Conservation (phyloP, 2,329 filamentous ascomycete species). For the Verruconis gallopava region DNA sequence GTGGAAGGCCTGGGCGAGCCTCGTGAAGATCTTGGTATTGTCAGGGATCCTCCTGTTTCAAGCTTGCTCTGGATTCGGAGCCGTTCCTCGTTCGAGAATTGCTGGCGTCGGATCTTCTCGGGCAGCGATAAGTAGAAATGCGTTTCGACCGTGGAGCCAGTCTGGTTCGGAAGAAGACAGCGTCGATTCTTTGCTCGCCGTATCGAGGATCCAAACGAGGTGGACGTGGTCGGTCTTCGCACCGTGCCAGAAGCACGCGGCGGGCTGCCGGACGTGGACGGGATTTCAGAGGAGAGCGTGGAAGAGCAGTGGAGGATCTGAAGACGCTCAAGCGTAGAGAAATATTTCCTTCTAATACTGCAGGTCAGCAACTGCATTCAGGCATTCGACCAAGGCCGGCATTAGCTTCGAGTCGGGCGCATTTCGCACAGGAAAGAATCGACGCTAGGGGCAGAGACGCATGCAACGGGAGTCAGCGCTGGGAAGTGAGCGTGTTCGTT, state of each 20-base stretch:
- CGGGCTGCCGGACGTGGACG: slow-evolving; percentile 16
- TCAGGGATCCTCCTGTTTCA: background rate
- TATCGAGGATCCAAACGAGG: background rate
- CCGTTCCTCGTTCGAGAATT: slow-evolving; percentile 62
- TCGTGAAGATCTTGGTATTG: slow-evolving; percentile 3
- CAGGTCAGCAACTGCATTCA: background rate
- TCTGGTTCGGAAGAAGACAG: slow-evolving; percentile 18
- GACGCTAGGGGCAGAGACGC: slow-evolving; percentile 1
- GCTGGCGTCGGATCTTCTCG: slow-evolving; percentile 56
- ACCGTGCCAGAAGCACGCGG: slow-evolving; percentile 12
- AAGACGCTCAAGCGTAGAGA: slow-evolving; percentile 58
- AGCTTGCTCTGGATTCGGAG: background rate
- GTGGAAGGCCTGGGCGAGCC: background rate
- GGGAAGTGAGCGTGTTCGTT: background rate
- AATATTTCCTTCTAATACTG: slow-evolving; percentile 46
- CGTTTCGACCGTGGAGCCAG: slow-evolving; percentile 42
- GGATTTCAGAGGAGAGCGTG: slow-evolving; percentile 15
- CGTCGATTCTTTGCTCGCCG: slow-evolving; percentile 6
- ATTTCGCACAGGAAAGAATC: background rate
- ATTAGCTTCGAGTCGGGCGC: slow-evolving; percentile 1
- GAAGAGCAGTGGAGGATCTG: slow-evolving; percentile 44
- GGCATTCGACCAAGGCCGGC: slow-evolving; percentile 2
- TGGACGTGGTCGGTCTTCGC: slow-evolving; percentile 1
- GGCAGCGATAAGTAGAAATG: slow-evolving; percentile 59
- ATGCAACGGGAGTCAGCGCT: background rate